phyloP scores from a whole-genome alignment of 1,284 basidiomycete genomes.

The Sanghuangporus sanghuang region DNA sequence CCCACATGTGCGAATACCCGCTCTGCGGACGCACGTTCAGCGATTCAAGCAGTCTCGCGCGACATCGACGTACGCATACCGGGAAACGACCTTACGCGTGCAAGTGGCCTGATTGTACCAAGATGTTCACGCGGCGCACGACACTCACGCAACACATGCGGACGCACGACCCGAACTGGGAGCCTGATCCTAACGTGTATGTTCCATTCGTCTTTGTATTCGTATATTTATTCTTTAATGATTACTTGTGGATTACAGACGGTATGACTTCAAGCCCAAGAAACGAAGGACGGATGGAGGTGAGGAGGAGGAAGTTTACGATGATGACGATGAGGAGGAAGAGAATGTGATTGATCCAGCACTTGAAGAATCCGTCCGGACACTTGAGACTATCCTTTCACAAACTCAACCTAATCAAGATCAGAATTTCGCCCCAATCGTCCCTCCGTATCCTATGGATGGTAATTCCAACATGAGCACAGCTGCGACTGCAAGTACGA shows the following conservation, averaged over 20 bases:
- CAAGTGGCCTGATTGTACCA: slow-evolving; percentile 72
- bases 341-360: slow-evolving; percentile 44
- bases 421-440: not conserved
- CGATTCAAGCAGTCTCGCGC: slow-evolving; percentile 83
- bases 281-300: slow-evolving; percentile 49
- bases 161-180: slow-evolving; percentile 75
- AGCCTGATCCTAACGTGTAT: slow-evolving; percentile 74
- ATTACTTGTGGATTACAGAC: slow-evolving; percentile 36
- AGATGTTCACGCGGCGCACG: slow-evolving; percentile 79
- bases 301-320: slow-evolving; percentile 39
- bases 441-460: too few relatives aligned
- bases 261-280: slow-evolving; percentile 72
- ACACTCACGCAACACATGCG: slow-evolving; percentile 79
- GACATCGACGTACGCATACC: slow-evolving; percentile 84
- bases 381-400: slow-evolving; percentile 58
- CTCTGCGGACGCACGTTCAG: slow-evolving; percentile 81
- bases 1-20: slow-evolving; percentile 82
- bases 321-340: slow-evolving; percentile 18
- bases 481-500: not conserved
- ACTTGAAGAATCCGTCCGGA: slow-evolving; percentile 63
- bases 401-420: slow-evolving; percentile 21
- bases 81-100: slow-evolving; percentile 80
- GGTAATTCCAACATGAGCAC: slow-evolving; percentile 29
- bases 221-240: slow-evolving; percentile 13
- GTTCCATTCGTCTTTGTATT: slow-evolving; percentile 26